Conservation (phyloP, 202 grass and related monocot species). For the Schoenoplectus tabernaemontani region DNA sequence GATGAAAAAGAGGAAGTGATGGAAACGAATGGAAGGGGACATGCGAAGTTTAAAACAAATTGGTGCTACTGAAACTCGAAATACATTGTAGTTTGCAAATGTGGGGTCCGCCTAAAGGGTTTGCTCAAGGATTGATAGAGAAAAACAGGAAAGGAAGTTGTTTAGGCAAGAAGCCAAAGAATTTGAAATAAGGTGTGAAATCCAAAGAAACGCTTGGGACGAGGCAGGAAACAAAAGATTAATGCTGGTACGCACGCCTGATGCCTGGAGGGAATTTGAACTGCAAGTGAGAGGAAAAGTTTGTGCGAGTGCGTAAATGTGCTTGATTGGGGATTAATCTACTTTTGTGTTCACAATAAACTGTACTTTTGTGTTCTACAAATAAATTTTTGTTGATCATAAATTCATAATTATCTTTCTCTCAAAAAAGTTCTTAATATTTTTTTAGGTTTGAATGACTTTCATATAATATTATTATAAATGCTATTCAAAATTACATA, state of each 20-base stretch:
- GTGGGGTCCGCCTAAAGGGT: background rate
- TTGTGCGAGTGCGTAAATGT: background rate
- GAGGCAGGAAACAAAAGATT: background rate
- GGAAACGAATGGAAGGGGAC: slow-evolving; percentile 1
- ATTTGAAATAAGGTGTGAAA: background rate
- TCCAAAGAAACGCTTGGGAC: background rate
- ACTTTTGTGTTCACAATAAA: background rate
- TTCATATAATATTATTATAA: no score
- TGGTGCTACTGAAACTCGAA: background rate
- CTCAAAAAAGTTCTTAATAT: no score
- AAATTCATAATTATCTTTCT: no score
- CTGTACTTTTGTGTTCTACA: background rate
- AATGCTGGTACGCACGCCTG: background rate
- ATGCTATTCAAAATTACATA: no score
- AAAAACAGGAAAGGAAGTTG: background rate
- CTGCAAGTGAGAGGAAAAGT: no score
- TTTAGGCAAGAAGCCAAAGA: background rate
- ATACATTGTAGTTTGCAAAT: background rate
- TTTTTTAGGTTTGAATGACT: no score
- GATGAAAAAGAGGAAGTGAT: background rate
- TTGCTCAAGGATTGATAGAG: background rate
- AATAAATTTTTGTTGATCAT: no score
- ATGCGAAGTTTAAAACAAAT: background rate
- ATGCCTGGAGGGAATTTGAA: background rate
- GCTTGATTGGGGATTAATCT: background rate